Base-by-base conservation (phyloP, 2,329 filamentous ascomycete species). In the Ascomycota sp. region DNA sequence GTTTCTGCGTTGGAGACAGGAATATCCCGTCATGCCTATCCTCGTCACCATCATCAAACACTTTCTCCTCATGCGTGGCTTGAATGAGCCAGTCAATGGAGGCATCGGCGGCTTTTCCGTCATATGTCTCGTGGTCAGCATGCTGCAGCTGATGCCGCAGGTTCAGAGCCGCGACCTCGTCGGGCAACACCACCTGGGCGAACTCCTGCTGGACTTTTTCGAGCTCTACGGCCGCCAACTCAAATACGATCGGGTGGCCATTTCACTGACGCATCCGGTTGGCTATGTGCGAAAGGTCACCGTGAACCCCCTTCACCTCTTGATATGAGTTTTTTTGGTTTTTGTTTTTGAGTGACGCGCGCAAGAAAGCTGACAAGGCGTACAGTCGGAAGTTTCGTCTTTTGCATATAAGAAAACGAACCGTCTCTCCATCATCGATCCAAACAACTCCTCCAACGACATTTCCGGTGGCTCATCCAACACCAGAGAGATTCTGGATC, bases 51-150 rank as follows among this genome's bases (percentile, higher is more conserved):
- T 95, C 19, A 67, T 98, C 53, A 98, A 98, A 56, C 89, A 98
- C 40, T 85, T 91, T 35, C 59, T 98, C 19, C 63, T 78, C 23
- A 91, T 98, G 70, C 72, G 83, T 36, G 80, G 75, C 1, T 60
- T 94, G 30, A 94, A 94, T 41, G 89, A 98, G 50, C 85, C 92
- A 4, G 77, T 80, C 25, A 80, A 73, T 35, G 89, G 89, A 32
- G 89, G 89, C 3, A 71, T 98, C 30, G 89, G 89, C 31, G 89
- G 89, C 3, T 95, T 94, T 47, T 81, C 83, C 1, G 77, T 92
- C 38, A 94, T 86, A 32, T 98, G 89, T 56, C 62, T 98, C 36
- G 80, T 94, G 5, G 80, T 89, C 34, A 89, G 79, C 57, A 72
- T 93, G 51, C 56, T 95, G 28, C 79, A 93, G 46, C 61, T 80